Conservation (phyloP, 1,284 basidiomycete genomes). For the Hypsizygus ulmarius region DNA sequence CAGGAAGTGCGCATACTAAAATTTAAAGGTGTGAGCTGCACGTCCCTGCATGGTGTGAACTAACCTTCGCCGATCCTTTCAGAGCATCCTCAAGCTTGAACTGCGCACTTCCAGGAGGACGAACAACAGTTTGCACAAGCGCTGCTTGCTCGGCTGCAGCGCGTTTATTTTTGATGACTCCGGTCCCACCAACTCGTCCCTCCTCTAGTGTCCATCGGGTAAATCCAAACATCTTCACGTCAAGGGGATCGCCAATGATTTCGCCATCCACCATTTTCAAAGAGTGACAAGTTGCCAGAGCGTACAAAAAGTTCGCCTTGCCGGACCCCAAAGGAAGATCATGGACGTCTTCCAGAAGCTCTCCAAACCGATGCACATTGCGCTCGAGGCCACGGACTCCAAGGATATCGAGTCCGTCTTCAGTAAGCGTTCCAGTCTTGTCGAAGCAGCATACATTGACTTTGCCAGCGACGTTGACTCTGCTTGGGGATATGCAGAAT, state of each 20-base stretch:
- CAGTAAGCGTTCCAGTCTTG: conserved; percentile 98
- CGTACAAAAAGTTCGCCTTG: conserved; percentile 87
- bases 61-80: conserved; percentile 73
- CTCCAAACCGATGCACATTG: conserved; percentile 77
- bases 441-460: conserved; percentile 99
- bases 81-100: conserved; percentile 94
- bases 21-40: background rate
- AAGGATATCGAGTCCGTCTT: conserved; percentile 96
- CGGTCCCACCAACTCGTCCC: conserved; percentile 69
- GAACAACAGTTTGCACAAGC: conserved; percentile 94
- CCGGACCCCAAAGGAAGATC: conserved; percentile 82
- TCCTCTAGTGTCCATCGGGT: conserved; percentile 97
- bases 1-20: conserved; percentile 89
- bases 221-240: conserved; percentile 97
- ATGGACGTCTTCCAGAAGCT: conserved; percentile 84
- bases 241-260: conserved; percentile 92
- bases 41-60: conserved; percentile 16
- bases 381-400: conserved; percentile 85
- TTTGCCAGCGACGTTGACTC: conserved; percentile 96
- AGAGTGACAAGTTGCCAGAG: conserved; percentile 94
- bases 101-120: conserved; percentile 87
- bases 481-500: conserved; percentile 95
- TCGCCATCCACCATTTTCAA: conserved; percentile 90
- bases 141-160: conserved; percentile 78
- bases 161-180: conserved; percentile 66